Percentiles rank a stretch among this genome's conserved stretches.
Conservation (phyloP, 345 rosid species). For the Microthlaspi erraticum region DNA sequence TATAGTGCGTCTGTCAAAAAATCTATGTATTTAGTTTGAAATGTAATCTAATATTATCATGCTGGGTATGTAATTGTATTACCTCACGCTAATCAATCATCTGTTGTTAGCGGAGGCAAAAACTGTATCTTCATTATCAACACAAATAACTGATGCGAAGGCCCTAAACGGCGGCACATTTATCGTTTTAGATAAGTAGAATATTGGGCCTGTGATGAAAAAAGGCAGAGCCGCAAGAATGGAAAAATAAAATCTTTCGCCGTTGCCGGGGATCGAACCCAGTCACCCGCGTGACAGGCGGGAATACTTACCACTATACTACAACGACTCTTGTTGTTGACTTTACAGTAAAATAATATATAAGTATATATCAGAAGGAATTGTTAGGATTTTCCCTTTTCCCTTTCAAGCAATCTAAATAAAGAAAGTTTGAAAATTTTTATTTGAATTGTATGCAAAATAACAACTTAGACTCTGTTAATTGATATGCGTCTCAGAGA, state of each 20-base stretch:
- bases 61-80: slow-evolving; percentile 1
- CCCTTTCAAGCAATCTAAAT: neutral
- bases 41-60: slow-evolving; percentile 10
- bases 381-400: neutral
- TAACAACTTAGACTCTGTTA: neutral
- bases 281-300: slow-evolving; percentile 87
- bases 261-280: slow-evolving; percentile 94
- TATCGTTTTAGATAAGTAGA: neutral
- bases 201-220: neutral
- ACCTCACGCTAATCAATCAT: neutral
- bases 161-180: neutral
- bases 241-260: slow-evolving; percentile 46
- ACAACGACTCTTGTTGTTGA: slow-evolving; percentile 56
- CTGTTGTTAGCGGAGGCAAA: too few species aligned
- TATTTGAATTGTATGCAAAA: slow-evolving; percentile 2
- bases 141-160: neutral
- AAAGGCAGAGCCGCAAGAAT: neutral
- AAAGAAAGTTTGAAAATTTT: neutral
- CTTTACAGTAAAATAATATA: too few species aligned
- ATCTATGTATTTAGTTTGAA: slow-evolving; percentile 18
- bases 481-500: neutral
- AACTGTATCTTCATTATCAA: too few species aligned
- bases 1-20: slow-evolving; percentile 9
- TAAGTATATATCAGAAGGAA: neutral
- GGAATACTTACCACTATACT: slow-evolving; percentile 84